phyloP scores from a whole-genome alignment of 805 yeast genomes.

The Kodamaea kaohsiungensis region DNA sequence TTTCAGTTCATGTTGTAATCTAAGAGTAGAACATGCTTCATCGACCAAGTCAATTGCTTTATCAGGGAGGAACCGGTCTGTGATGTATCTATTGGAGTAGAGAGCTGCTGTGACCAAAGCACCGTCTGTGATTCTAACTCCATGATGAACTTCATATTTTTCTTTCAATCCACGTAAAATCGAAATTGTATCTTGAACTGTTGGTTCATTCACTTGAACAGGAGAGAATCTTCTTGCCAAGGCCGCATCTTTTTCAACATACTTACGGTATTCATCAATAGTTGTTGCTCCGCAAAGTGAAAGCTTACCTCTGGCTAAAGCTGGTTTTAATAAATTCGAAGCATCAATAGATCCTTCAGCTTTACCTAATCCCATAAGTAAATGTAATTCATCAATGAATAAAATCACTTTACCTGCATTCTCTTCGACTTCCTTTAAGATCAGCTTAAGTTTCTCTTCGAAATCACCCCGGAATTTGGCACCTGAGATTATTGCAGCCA shows the following conservation, averaged over 20 bases:
- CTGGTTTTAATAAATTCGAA: constrained; percentile 88
- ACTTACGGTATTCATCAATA: constrained; percentile 85
- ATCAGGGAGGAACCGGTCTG: constrained; percentile 90
- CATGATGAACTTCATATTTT: constrained; percentile 94
- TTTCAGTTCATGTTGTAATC: constrained; percentile 94
- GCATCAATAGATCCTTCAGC: constrained; percentile 97
- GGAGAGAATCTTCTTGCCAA: constrained; percentile 92
- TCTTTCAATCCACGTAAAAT: constrained; percentile 93
- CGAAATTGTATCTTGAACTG: constrained; percentile 87
- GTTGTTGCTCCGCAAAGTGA: constrained; percentile 98
- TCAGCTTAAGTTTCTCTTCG: constrained; percentile 82
- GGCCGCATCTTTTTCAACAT: constrained; percentile 96
- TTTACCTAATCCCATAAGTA: constrained; percentile 87
- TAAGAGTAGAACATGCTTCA: constrained; percentile 93
- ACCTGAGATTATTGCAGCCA: constrained; percentile 89
- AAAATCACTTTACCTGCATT: constrained; percentile 74
- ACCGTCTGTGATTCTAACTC: constrained; percentile 89
- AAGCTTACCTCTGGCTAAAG: constrained; percentile 85
- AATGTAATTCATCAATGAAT: constrained; percentile 89
- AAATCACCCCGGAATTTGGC: constrained; percentile 96
- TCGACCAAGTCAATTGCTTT: constrained; percentile 96
- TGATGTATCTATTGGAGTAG: constrained; percentile 84
- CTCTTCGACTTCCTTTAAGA: constrained; percentile 80
- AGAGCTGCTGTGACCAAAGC: constrained; percentile 94
- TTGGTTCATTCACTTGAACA: constrained; percentile 82